A percentile compares a stretch with the other conserved stretches of the same genome.
These are phyloP conservation scores for Grosmannia serpens DNA, from an alignment of 2,329 filamentous ascomycete genomes.

Conservation along the genomic window DNA sequence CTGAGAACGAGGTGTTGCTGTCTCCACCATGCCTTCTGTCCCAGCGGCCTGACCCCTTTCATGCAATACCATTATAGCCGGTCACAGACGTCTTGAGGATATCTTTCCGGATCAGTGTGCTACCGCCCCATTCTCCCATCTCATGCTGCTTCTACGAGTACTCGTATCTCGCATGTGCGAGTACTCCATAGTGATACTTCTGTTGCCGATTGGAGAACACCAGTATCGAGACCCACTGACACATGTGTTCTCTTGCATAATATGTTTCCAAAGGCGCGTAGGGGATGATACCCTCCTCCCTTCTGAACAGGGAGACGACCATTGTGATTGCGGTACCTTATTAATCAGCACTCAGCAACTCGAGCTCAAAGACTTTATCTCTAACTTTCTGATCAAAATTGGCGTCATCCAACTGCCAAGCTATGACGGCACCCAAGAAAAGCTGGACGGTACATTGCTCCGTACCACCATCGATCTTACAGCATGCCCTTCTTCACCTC, in stretches of 20 bases:
- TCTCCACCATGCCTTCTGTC: background rate
- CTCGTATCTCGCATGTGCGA: background rate
- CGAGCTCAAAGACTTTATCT: too few species aligned
- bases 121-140: background rate
- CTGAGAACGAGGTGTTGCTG: background rate
- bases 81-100: conserved; percentile 14
- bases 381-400: too few species aligned
- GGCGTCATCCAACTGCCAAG: too few species aligned
- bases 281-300: background rate
- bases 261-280: conserved; percentile 33
- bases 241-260: conserved; percentile 16
- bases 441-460: background rate
- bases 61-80: conserved; percentile 16
- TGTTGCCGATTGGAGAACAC: background rate
- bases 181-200: background rate
- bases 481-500: conserved; percentile 86
- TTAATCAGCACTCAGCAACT: too few species aligned
- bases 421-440: too few species aligned
- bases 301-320: background rate
- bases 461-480: conserved; percentile 23
- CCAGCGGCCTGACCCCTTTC: conserved; percentile 1
- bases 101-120: conserved; percentile 19
- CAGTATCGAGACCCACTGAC: background rate
- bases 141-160: background rate
- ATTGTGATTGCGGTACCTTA: background rate